Conservation (phyloP, 139 green algal genomes). For the Chlamydomonas sp. region DNA sequence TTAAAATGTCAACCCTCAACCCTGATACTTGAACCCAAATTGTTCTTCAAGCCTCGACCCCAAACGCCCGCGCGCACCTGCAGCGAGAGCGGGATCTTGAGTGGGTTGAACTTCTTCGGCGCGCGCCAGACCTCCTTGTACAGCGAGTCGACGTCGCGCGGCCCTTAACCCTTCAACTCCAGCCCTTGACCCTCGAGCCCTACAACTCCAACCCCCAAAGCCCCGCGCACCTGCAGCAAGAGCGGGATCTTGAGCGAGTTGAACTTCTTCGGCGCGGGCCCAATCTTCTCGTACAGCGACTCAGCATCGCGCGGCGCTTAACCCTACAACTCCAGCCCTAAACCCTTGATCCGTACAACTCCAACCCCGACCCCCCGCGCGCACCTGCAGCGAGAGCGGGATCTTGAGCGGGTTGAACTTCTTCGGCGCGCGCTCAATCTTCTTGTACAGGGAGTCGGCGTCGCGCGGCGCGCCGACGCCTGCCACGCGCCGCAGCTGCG, state of each 20-base stretch:
- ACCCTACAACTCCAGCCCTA: too few species aligned
- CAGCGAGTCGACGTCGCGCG: constrained; percentile 75
- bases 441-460: constrained; percentile 79
- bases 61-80: too few species aligned
- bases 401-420: constrained; percentile 91
- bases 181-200: too few species aligned
- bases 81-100: constrained; percentile 79
- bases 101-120: constrained; percentile 81
- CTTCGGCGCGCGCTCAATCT: constrained; percentile 67
- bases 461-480: constrained; percentile 74
- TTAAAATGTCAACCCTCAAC: too few species aligned
- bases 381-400: constrained; percentile 66
- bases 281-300: constrained; percentile 79
- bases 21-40: too few species aligned
- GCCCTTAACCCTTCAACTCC: too few species aligned
- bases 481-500: constrained; percentile 68
- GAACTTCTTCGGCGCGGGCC: constrained; percentile 73
- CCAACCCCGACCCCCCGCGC: neutral
- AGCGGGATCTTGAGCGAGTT: constrained; percentile 85
- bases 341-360: too few species aligned
- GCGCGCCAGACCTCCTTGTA: constrained; percentile 78
- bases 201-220: too few species aligned
- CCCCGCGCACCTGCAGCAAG: constrained; percentile 48
- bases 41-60: too few species aligned
- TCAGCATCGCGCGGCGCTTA: constrained; percentile 76